Evolutionary conservation across 495 filamentous ascomycete genomes (phyloP), one percentile per base, ranked within the genome.

Genomic region (Parmelia sp.): DNA sequence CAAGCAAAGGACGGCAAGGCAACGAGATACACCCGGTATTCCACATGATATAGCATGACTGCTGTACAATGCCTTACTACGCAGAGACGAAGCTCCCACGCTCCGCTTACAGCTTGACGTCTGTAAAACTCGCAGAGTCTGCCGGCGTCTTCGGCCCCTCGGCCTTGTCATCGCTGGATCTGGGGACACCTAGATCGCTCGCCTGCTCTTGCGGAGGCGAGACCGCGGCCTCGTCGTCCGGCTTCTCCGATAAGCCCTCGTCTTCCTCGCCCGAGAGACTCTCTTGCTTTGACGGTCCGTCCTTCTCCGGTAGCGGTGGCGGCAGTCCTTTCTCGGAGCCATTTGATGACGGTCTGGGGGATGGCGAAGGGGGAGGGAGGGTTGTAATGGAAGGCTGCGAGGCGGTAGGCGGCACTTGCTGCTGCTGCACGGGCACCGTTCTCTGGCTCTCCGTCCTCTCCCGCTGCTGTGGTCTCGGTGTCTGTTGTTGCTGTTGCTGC

Each of bases 391-490:
- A 44, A 25, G 57, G 40, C 17, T 64, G 42, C 3, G 47, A 45
- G 39, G 45, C 31, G 8, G 61, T 56, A n/a, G 56, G 35, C 10
- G 59, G 49, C 11, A 25, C 51, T 37, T 49, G 37, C 31, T 69
- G 59, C 1, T 58, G 57, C 40, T 64, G 58, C 31, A 60, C 19
- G 0, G 67, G 64, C 14, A 61, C 47, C 4, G 64, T 57, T 27
- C 49, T 58, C 42, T 80, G 70, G 75, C 70, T 66, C 17, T 79
- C 74, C 39, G 70, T 76, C 36, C 74, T 72, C n/a, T 75, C 73
- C 61, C 68, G 75, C 53, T 70, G 62, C 58, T 70, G 64, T 23
- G 63, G 65, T 58, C 55, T 57, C 31, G 37, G 65, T 44, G 39
- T 21, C 45, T 49, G 65, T 51, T 49, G 61, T 53, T 64, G 62